A percentile compares a stretch with the other conserved stretches of the same genome.
Conservation (phyloP, 2,329 filamentous ascomycete genomes). For the Fusarium guadeloupense region DNA sequence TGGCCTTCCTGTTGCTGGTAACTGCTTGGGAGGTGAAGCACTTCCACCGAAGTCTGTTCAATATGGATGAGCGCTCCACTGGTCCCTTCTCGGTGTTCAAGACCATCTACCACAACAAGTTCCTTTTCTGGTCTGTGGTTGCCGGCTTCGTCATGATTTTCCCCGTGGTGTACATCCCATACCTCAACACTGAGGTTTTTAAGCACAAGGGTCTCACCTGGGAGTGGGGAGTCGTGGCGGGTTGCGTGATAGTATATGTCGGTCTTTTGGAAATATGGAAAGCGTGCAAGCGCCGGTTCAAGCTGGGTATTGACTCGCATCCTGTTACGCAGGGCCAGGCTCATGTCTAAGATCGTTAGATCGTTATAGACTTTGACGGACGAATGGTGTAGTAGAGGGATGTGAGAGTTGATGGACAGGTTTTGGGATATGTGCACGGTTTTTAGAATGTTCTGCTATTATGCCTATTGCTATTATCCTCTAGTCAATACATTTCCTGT, state of each 20-base stretch:
- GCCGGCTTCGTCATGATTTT: slow-evolving; percentile 68
- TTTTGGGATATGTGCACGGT: slow-evolving; percentile 43
- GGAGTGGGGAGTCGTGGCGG: slow-evolving; percentile 76
- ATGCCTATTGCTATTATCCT: slow-evolving; percentile 45
- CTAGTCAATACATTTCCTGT: slow-evolving; percentile 44
- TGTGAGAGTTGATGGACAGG: slow-evolving; percentile 38
- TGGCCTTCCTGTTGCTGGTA: slow-evolving; percentile 74
- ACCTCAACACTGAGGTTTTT: slow-evolving; percentile 72
- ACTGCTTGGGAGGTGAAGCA: slow-evolving; percentile 80
- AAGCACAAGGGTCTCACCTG: slow-evolving; percentile 74
- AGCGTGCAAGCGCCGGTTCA: slow-evolving; percentile 66
- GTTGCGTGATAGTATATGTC: slow-evolving; percentile 68
- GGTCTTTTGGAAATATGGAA: slow-evolving; percentile 75
- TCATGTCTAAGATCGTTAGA: slow-evolving; percentile 32
- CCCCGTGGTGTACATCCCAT: slow-evolving; percentile 73
- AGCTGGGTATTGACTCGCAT: slow-evolving; percentile 47
- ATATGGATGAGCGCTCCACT: slow-evolving; percentile 65
- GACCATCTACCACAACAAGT: slow-evolving; percentile 75
- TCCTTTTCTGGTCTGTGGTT: slow-evolving; percentile 71
- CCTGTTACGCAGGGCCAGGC: slow-evolving; percentile 25
- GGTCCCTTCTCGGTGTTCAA: slow-evolving; percentile 62
- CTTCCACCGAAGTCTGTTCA: slow-evolving; percentile 74
- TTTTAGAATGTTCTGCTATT: slow-evolving; percentile 42
- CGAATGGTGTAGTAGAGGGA: neutral
- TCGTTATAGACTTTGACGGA: neutral